Base-by-base conservation (phyloP, 2,329 filamentous ascomycete genomes). In the Cercospora berteroae region DNA sequence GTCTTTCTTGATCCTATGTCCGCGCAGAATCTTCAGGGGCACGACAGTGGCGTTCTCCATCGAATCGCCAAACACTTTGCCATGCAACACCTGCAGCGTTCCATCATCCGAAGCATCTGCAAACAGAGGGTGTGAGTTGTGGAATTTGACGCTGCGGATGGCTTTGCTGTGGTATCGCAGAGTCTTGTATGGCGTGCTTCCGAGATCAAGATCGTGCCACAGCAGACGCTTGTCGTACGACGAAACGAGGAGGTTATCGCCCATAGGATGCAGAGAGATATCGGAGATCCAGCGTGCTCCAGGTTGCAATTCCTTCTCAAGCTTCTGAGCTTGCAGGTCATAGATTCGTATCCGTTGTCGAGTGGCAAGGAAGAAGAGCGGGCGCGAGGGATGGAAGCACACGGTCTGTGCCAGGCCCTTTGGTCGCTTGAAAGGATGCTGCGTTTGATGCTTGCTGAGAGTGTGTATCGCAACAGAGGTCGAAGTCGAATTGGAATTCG, bases 31-130 rank as follows among this genome's bases (percentile, higher is more conserved):
- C 85, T 98, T 99, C 70, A 99, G 86, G 8, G 95, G 95, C 61
- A 98, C 95, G 76, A 99, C 97, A 13, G 90, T 96, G 6, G 95
- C 94, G 76, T 97, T 97, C 83, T 96, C 93, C 87, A 99, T 92
- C 78, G 97, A 84, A 78, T 99, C 95, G 69, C 89, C 93, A 31
- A 96, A 93, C 29, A 98, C 94, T 81, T 94, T 96, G 65, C 93
- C 94, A 78, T 98, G 94, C 87, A 98, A 98, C 63, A 99, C 91
- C 79, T 99, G 95, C 72, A 98, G 82, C 20, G 90, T 93, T 29
- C 95, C 95, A 79, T 99, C 95, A 78, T 99, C 96, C 78, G 91
- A 95, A 20, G 93, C 93, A 78, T 98, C 94, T 0, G 94, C 95
- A 76, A 99, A 98, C 39, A 99, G 85, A 18, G 95, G 94, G 69